These are phyloP conservation scores for Rubia yunnanensis DNA, from an alignment of 257 asterid species.

Conservation along the genomic window DNA sequence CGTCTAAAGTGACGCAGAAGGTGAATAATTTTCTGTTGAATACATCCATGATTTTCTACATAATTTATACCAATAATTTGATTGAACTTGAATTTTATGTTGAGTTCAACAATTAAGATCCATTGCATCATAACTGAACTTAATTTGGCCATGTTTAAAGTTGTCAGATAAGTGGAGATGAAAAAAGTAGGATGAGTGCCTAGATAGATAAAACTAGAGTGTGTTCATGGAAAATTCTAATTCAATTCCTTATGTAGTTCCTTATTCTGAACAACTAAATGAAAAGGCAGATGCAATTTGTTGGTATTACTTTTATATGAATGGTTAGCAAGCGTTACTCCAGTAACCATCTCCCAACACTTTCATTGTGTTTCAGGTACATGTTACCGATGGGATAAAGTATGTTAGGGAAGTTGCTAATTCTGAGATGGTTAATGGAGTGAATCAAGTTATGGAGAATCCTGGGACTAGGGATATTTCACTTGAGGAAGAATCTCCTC, in stretches of 20 bases:
- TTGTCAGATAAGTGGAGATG: background rate
- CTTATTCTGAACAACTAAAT: background rate
- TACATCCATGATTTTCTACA: background rate
- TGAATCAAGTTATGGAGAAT: slow-evolving; percentile 10
- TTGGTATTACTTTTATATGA: background rate
- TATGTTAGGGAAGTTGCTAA: slow-evolving; percentile 41
- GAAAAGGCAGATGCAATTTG: background rate
- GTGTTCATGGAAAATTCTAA: too few species aligned
- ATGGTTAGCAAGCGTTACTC: background rate
- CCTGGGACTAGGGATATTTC: slow-evolving; percentile 13
- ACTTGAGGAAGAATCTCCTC: slow-evolving; percentile 8
- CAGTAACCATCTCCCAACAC: background rate
- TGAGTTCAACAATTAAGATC: background rate
- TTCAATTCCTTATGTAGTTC: too few species aligned
- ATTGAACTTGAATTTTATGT: background rate
- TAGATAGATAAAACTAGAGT: background rate
- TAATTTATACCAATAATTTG: background rate
- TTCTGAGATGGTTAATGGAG: slow-evolving; percentile 25
- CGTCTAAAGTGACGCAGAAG: background rate
- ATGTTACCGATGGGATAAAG: slow-evolving; percentile 61
- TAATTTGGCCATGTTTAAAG: background rate
- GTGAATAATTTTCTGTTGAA: background rate
- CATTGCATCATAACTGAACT: background rate
- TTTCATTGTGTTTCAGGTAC: slow-evolving; percentile 35
- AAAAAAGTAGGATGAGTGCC: background rate